These are phyloP conservation scores for Lantana camara DNA, from an alignment of 257 asterid species.

Conservation along the genomic window DNA sequence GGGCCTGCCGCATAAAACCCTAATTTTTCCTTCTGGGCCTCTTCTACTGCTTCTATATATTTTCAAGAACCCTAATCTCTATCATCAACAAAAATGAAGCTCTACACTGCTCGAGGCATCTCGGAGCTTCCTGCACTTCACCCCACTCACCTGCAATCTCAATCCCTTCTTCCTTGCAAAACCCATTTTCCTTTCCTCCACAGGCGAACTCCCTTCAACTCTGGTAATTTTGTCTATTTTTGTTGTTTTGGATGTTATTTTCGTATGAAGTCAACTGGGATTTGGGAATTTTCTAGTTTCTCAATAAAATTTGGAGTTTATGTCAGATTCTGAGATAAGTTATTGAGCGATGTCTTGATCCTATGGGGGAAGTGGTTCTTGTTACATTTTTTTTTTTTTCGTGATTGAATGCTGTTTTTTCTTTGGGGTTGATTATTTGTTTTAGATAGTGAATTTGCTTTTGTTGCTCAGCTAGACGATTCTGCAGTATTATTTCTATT, in stretches of 20 bases:
- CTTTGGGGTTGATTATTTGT: not conserved
- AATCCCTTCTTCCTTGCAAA: not conserved
- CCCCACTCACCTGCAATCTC: not conserved
- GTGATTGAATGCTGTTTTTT: not conserved
- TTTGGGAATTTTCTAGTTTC: not conserved
- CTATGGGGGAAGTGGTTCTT: not conserved
- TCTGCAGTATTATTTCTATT: no score
- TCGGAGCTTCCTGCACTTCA: constrained; percentile 29
- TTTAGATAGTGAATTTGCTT: no score
- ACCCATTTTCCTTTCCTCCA: constrained; percentile 9
- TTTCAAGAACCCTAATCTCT: constrained; percentile 23
- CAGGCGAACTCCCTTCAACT: not conserved
- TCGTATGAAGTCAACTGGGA: not conserved
- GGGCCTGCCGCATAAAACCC: constrained; percentile 39
- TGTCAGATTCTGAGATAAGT: not conserved
- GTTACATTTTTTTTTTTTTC: not conserved
- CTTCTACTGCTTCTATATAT: not conserved
- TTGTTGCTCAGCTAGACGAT: no score
- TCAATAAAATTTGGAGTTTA: not conserved
- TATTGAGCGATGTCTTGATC: not conserved
- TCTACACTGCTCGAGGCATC: constrained; percentile 48
- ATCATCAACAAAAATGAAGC: constrained; percentile 40
- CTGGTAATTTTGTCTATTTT: constrained; percentile 8
- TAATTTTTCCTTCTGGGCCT: constrained; percentile 21
- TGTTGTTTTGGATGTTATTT: not conserved